Conservation (phyloP, 75 land plant species). For the Selaginella moellendorffii region DNA sequence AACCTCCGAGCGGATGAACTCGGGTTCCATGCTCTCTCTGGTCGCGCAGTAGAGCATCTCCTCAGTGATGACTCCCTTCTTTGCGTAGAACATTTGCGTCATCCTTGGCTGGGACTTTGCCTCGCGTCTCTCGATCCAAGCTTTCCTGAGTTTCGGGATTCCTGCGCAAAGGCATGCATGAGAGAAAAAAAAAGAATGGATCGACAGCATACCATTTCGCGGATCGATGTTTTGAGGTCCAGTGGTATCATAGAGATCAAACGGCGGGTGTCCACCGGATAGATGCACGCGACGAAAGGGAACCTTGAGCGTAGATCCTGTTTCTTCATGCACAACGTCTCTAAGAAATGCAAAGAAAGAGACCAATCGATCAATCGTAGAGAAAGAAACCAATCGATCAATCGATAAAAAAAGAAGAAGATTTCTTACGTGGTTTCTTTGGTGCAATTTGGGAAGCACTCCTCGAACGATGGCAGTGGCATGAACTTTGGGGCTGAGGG, state of each 20-base stretch:
- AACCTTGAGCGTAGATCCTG: conserved; percentile 53
- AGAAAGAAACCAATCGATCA: no score
- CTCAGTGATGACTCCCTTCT: conserved; percentile 82
- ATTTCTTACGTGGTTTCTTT: no score
- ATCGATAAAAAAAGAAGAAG: no score
- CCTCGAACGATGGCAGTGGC: no score
- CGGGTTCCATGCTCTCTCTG: conserved; percentile 81
- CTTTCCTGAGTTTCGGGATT: conserved; percentile 70
- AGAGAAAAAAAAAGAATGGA: neutral
- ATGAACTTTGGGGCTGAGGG: no score
- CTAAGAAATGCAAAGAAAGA: conserved; percentile 18
- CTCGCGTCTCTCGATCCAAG: conserved; percentile 71
- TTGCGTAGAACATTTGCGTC: conserved; percentile 96
- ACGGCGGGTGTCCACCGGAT: conserved; percentile 51
- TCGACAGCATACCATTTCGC: conserved; percentile 29
- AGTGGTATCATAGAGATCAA: conserved; percentile 85
- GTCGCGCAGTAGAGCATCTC: conserved; percentile 90
- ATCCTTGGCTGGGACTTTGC: conserved; percentile 46
- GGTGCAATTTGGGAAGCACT: no score
- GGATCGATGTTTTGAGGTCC: conserved; percentile 81
- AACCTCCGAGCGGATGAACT: conserved; percentile 86
- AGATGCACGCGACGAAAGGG: conserved; percentile 84
- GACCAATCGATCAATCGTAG: neutral
- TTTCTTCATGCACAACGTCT: conserved; percentile 60
- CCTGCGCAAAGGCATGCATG: no score